phyloP scores from a whole-genome alignment of 495 filamentous ascomycete species.

The Pseudevernia furfuracea region DNA sequence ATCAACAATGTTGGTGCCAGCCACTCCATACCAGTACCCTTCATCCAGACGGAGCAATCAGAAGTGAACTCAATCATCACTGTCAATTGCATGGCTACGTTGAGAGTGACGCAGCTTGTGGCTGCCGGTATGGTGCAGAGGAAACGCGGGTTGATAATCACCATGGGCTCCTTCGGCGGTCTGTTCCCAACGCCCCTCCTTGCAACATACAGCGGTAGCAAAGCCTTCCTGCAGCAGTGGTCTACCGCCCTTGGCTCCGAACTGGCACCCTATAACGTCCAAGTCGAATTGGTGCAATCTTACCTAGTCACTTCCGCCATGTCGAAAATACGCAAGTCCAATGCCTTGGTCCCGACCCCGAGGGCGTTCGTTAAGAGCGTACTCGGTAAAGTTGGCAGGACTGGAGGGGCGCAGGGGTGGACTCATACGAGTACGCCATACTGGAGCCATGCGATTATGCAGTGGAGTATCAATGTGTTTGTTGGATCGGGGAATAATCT shows the following conservation, averaged over 20 bases:
- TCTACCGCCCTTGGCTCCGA: slow-evolving; percentile 79
- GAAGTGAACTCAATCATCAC: slow-evolving; percentile 87
- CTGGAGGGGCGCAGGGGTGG: slow-evolving; percentile 64
- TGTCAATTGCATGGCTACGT: slow-evolving; percentile 85
- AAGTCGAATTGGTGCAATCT: slow-evolving; percentile 77
- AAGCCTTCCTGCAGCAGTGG: slow-evolving; percentile 98
- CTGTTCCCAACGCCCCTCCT: slow-evolving; percentile 84
- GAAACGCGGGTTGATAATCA: slow-evolving; percentile 81
- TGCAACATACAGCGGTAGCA: slow-evolving; percentile 94
- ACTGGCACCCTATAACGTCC: slow-evolving; percentile 67
- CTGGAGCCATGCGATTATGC: slow-evolving; percentile 84
- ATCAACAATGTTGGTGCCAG: slow-evolving; percentile 96
- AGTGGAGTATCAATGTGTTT: slow-evolving; percentile 70
- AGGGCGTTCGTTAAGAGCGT: slow-evolving; percentile 72
- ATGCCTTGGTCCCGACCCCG: slow-evolving; percentile 68
- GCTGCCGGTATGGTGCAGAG: slow-evolving; percentile 77
- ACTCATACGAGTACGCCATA: slow-evolving; percentile 82
- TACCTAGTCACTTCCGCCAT: slow-evolving; percentile 93
- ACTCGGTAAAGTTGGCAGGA: slow-evolving; percentile 72
- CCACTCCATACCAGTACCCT: slow-evolving; percentile 86
- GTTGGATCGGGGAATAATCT: slow-evolving; percentile 56
- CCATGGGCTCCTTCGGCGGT: slow-evolving; percentile 94
- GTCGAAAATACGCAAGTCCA: slow-evolving; percentile 83
- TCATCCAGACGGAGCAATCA: slow-evolving; percentile 63
- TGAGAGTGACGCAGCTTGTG: slow-evolving; percentile 76